Evolutionary conservation across 495 filamentous ascomycete genomes (phyloP), one percentile per base, ranked within the genome.

Genomic region (Neurospora hispaniola): DNA sequence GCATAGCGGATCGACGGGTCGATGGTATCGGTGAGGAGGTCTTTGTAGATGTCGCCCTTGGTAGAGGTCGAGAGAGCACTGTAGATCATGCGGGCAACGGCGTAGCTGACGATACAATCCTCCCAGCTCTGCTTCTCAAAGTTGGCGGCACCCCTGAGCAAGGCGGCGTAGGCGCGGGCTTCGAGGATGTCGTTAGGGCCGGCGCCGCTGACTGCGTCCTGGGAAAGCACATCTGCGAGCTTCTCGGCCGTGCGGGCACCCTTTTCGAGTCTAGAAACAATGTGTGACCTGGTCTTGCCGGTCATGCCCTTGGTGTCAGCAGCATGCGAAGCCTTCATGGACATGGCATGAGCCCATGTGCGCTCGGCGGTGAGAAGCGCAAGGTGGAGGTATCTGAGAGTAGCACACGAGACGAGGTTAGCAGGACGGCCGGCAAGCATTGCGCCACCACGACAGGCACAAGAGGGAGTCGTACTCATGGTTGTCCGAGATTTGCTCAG

Each of bases 331-430:
- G 94, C 88, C 81, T 97, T 97, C 87, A 98, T 93, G 75, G 92
- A 87, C 94, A 97, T 96, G 70, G 94, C 96, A 79, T 97, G 90
- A 2, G 96, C 96, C 94, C 96, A 98, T 70, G 96, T 93, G 75
- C 96, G 88, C 83, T 99, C 96, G 72, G 94, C 88, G 42, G 90
- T 91, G 75, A 97, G 88, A 71, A 99, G 87, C 54, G 94, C 85
- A 54, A 97, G 87, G 73, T 93, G 86, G 46, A 92, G 88, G 79
- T 90, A 95, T 78, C 94, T 97, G 72, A 1, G 39, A 70, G 72
- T 54, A 16, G 5, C 39, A 35, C 71, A 23, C 40, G 27, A 41
- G 23, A 23, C 40, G 27, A 41, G 23, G 54, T n/a, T 38, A 14
- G 23, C 18, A 20, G 14, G 40, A 44, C 40, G 42, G 70, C 27